Conservation (phyloP, 495 filamentous ascomycete species). For the Penicillium dipodomyicola region DNA sequence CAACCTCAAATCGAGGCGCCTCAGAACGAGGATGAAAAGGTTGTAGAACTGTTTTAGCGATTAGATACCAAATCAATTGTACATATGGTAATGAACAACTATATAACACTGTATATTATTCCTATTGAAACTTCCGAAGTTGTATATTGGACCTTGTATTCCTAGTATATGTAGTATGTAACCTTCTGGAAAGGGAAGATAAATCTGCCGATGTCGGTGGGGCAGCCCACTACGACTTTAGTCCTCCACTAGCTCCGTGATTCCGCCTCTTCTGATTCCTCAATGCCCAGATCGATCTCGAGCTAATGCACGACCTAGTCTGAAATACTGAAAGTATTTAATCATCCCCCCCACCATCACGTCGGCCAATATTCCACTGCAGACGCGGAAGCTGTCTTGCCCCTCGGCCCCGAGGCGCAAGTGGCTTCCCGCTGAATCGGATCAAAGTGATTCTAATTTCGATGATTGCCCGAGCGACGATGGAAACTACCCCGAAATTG, state of each 20-base stretch:
- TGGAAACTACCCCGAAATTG: slow-evolving; percentile 18
- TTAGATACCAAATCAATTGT: slow-evolving; percentile 8
- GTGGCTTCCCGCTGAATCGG: slow-evolving; percentile 26
- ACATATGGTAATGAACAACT: slow-evolving; percentile 1
- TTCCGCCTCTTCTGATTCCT: slow-evolving; percentile 8
- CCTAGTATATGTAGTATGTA: background rate
- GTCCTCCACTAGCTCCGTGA: slow-evolving; percentile 1
- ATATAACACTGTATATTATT: background rate
- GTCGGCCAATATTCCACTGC: slow-evolving; percentile 25
- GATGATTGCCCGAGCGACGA: slow-evolving; percentile 10
- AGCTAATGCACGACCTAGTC: slow-evolving; percentile 22
- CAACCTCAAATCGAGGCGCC: slow-evolving; percentile 22
- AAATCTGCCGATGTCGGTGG: slow-evolving; percentile 6
- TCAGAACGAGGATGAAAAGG: slow-evolving; percentile 42
- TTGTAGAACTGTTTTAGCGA: slow-evolving; percentile 38
- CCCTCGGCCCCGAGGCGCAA: slow-evolving; percentile 24
- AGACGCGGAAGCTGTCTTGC: slow-evolving; percentile 31
- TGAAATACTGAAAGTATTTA: slow-evolving; percentile 13
- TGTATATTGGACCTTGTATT: background rate
- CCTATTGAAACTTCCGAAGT: no score
- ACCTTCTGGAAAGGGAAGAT: background rate
- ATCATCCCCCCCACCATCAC: slow-evolving; percentile 16
- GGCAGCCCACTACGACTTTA: background rate
- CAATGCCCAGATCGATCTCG: background rate
- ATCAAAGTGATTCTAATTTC: background rate